Percentiles rank a stretch among this genome's conserved stretches.
phyloP scores from a whole-genome alignment of 2,329 filamentous ascomycete genomes.

The Cordyceps militaris region DNA sequence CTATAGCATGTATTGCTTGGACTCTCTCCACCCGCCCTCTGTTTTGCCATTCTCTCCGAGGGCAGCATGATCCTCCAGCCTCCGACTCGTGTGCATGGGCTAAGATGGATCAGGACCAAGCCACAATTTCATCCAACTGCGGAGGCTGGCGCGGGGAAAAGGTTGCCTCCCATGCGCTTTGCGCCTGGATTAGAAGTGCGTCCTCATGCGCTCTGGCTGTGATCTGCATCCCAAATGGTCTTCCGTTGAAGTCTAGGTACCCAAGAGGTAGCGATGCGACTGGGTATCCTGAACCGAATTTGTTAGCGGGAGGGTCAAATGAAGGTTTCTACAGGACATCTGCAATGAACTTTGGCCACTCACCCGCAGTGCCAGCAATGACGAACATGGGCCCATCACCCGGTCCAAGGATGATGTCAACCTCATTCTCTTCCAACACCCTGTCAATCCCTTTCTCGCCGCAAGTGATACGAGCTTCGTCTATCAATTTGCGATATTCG shows the following conservation, averaged over 20 bases:
- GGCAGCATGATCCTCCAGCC: too few species aligned
- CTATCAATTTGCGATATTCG: slow-evolving; percentile 3
- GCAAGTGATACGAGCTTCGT: background rate
- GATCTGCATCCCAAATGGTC: slow-evolving; percentile 13
- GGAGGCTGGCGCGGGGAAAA: background rate
- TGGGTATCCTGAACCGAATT: slow-evolving; percentile 13
- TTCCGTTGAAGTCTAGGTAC: slow-evolving; percentile 13
- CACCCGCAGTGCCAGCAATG: slow-evolving; percentile 9
- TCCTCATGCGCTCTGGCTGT: slow-evolving; percentile 11
- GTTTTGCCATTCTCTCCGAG: too few species aligned
- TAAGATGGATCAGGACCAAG: too few species aligned
- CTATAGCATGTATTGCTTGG: too few species aligned
- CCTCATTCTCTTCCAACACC: slow-evolving; percentile 12
- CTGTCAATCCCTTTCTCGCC: slow-evolving; percentile 12
- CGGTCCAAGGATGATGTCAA: slow-evolving; percentile 16
- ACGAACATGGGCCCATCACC: slow-evolving; percentile 7
- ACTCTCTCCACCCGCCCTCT: too few species aligned
- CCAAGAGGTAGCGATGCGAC: slow-evolving; percentile 13
- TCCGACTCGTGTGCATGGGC: too few species aligned
- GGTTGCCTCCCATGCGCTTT: slow-evolving; percentile 13
- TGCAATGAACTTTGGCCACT: background rate
- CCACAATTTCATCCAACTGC: background rate
- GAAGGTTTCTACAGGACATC: background rate
- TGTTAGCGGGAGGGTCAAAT: background rate
- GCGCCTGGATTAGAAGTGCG: slow-evolving; percentile 13